Base-by-base conservation (phyloP, 1,139 yeast species). In the Candida glucosophila region DNA sequence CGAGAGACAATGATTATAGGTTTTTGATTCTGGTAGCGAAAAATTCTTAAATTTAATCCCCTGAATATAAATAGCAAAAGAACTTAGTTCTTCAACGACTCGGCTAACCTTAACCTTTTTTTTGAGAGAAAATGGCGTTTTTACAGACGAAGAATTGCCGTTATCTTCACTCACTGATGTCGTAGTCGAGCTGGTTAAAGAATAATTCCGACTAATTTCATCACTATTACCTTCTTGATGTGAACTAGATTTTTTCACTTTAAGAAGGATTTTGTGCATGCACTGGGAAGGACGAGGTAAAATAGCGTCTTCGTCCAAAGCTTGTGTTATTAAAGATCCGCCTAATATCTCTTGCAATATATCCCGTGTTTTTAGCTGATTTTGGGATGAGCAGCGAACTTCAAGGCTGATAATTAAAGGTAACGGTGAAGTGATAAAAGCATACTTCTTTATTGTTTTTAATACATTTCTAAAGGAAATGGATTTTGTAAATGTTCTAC, bases 331-430 rank as follows among this genome's bases (percentile, higher is more conserved):
- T 20, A 90, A 53, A 27, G 62, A 50, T 12, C 73, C 78, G 1
- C 79, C 88, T 18, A 92, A 60, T 0, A 67, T 52, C 1, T 70
- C 69, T 27, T 59, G 57, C 29, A 90, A 47, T 2, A 68, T 57
- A 1, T 56, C 52, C 1, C 65, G 73, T 30, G 80, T 72, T 23
- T 63, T 62, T 9, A 50, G 32, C 47, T 92, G 99, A 35, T 76
- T 77, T 14, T 63, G 71, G 1, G 58, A 40, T 6, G 70, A 71
- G 50, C 98, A 90, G 40, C 80, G 81, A 1, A 85, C 67, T 45
- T 92, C 98, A 17, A 92, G 61, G 7, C 96, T 86, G n/a, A 92
- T 45, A 12, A 90, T 78, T 24, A 92, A 57, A 0, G 99, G 99
- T 33, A 66, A 77, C 0, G 92, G 88, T 0, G 95, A 72, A 0